Percentiles rank a stretch among this genome's conserved stretches.
Conservation (phyloP, 1,139 yeast genomes). For the Candida sanyaensis region DNA sequence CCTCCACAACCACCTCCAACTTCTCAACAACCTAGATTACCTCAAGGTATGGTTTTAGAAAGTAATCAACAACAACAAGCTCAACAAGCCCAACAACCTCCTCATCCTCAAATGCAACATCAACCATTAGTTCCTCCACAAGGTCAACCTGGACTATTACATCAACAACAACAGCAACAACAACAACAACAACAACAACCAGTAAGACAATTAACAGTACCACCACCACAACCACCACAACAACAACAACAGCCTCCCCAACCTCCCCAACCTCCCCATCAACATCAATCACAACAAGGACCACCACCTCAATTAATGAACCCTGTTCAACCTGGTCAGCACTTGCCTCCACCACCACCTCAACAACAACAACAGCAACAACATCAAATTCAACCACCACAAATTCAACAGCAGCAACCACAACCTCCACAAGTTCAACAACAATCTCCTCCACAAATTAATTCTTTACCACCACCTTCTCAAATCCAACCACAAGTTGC, state of each 20-base stretch:
- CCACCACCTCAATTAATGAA: constrained; percentile 5
- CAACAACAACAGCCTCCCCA: constrained; percentile 5
- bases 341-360: constrained; percentile 11
- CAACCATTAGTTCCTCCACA: constrained; percentile 12
- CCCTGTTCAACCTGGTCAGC: constrained; percentile 7
- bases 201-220: constrained; percentile 15
- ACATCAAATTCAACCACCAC: constrained; percentile 1
- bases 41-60: constrained; percentile 61
- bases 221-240: constrained; percentile 13
- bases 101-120: constrained; percentile 15
- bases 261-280: constrained; percentile 4
- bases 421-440: constrained; percentile 6
- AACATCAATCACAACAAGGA: constrained; percentile 6
- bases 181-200: constrained; percentile 10
- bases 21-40: constrained; percentile 58
- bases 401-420: constrained; percentile 10
- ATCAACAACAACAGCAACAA: too few species aligned
- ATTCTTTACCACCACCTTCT: constrained; percentile 1
- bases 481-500: background rate
- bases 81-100: constrained; percentile 24
- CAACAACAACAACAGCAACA: constrained; percentile 13
- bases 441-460: constrained; percentile 3
- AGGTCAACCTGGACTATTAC: constrained; percentile 11
- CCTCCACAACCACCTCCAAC: constrained; percentile 71
- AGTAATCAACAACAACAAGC: constrained; percentile 38